These are phyloP conservation scores for Gloeopeniophorella convolvens DNA, from an alignment of 768 basidiomycete genomes.

Conservation along the genomic window DNA sequence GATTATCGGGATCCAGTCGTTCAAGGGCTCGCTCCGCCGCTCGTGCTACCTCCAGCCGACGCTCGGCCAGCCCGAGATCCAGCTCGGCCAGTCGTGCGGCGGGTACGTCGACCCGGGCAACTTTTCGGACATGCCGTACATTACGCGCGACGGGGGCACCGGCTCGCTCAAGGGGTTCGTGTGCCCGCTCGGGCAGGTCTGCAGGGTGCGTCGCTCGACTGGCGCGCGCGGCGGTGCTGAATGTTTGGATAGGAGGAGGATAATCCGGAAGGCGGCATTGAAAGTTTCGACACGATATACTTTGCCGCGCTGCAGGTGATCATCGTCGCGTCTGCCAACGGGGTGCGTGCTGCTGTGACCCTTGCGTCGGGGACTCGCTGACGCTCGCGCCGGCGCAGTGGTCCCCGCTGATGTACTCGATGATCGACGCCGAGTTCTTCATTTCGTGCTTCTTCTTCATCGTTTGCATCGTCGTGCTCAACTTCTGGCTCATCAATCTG, in stretches of 20 bases:
- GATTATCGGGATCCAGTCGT: constrained; percentile 91
- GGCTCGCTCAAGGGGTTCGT: constrained; percentile 69
- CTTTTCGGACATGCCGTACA: constrained; percentile 38
- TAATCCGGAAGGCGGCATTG: constrained; percentile 60
- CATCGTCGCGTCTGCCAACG: constrained; percentile 74
- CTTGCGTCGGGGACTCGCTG: constrained; percentile 7
- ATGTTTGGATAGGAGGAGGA: constrained; percentile 41
- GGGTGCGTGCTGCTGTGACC: constrained; percentile 38
- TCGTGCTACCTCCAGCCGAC: constrained; percentile 51
- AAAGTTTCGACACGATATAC: constrained; percentile 89
- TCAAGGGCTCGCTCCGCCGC: constrained; percentile 76
- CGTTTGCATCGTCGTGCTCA: constrained; percentile 73
- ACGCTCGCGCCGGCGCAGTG: constrained; percentile 40
- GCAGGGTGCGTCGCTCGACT: constrained; percentile 49
- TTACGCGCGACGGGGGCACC: constrained; percentile 34
- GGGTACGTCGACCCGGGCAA: constrained; percentile 64
- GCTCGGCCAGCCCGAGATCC: constrained; percentile 44
- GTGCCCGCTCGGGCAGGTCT: constrained; percentile 82
- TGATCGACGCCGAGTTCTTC: constrained; percentile 88
- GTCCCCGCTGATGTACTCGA: constrained; percentile 77
- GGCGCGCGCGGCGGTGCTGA: too few species aligned
- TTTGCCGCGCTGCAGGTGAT: constrained; percentile 76
- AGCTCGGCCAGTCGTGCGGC: constrained; percentile 64
- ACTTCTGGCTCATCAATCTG: constrained; percentile 91
- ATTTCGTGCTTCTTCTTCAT: constrained; percentile 87